Evolutionary conservation across 305 asterid species (phyloP).

Genomic region (Fraxinus platypoda): DNA sequence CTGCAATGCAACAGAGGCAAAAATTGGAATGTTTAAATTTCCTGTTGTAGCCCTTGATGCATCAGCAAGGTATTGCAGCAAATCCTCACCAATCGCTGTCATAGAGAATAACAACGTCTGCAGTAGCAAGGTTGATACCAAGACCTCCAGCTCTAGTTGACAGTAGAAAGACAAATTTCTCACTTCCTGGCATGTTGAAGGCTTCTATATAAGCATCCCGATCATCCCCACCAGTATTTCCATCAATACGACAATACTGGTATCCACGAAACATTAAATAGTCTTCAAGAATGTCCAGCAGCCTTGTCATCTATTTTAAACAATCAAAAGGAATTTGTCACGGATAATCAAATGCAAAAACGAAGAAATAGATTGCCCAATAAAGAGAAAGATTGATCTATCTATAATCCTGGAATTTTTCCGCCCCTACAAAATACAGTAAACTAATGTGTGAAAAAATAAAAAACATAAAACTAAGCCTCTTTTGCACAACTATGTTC

Average conservation of each 20-base stretch:
- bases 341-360: neutral
- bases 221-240: slow-evolving; percentile 99
- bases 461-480: neutral
- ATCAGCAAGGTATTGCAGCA: slow-evolving; percentile 10
- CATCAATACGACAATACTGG: slow-evolving; percentile 91
- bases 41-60: neutral
- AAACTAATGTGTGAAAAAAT: neutral
- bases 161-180: slow-evolving; percentile 82
- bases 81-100: slow-evolving; percentile 93
- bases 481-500: neutral
- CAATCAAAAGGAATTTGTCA: slow-evolving; percentile 22
- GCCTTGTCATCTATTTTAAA: slow-evolving; percentile 84
- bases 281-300: slow-evolving; percentile 96
- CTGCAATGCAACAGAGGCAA: slow-evolving; percentile 41
- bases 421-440: neutral
- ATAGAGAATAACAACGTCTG: slow-evolving; percentile 95
- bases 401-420: neutral
- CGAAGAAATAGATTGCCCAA: neutral
- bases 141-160: slow-evolving; percentile 99
- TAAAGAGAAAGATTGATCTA: neutral
- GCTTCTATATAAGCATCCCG: slow-evolving; percentile 97
- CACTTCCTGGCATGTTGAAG: slow-evolving; percentile 94
- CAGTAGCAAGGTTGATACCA: slow-evolving; percentile 99
- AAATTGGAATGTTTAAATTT: slow-evolving; percentile 8
- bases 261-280: slow-evolving; percentile 88